Conservation (phyloP, 148 eudicot genomes). For the Salicornia ramosissima region DNA sequence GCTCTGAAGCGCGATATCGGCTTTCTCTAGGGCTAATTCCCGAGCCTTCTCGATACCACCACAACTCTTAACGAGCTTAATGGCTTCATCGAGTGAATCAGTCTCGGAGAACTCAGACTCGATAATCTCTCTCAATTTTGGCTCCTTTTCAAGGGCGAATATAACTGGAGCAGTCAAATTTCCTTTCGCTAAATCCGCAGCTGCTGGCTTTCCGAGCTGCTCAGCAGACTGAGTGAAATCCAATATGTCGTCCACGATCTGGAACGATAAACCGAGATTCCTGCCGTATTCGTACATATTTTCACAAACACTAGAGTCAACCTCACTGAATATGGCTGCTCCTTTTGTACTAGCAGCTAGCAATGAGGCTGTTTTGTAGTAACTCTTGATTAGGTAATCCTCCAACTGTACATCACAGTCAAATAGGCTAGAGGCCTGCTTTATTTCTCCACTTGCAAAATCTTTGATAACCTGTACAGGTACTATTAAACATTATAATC, state of each 20-base stretch:
- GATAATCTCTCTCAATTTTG: slow-evolving; percentile 62
- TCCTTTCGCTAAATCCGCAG: slow-evolving; percentile 81
- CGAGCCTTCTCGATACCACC: slow-evolving; percentile 83
- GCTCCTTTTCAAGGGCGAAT: slow-evolving; percentile 61
- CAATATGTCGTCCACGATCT: slow-evolving; percentile 86
- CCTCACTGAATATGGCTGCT: slow-evolving; percentile 81
- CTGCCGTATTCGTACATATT: slow-evolving; percentile 81
- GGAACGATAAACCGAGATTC: slow-evolving; percentile 87
- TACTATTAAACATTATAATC: not conserved
- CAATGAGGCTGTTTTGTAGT: slow-evolving; percentile 89
- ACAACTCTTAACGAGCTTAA: slow-evolving; percentile 50
- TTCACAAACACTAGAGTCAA: slow-evolving; percentile 44
- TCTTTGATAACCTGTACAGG: slow-evolving; percentile 83
- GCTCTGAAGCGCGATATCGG: slow-evolving; percentile 49
- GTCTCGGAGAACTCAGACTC: slow-evolving; percentile 79
- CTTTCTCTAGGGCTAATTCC: slow-evolving; percentile 65
- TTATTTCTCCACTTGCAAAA: slow-evolving; percentile 94
- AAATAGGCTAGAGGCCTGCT: slow-evolving; percentile 85
- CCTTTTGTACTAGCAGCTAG: slow-evolving; percentile 95
- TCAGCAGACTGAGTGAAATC: slow-evolving; percentile 89
- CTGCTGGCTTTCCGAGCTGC: slow-evolving; percentile 92
- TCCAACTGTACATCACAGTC: slow-evolving; percentile 75
- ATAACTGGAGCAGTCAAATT: slow-evolving; percentile 90
- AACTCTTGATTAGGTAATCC: slow-evolving; percentile 83
- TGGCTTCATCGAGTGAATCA: slow-evolving; percentile 74